A percentile compares a stretch with the other conserved stretches of the same genome.
phyloP scores from a whole-genome alignment of 345 rosid genomes.

The Excoecaria cochinchinensis region DNA sequence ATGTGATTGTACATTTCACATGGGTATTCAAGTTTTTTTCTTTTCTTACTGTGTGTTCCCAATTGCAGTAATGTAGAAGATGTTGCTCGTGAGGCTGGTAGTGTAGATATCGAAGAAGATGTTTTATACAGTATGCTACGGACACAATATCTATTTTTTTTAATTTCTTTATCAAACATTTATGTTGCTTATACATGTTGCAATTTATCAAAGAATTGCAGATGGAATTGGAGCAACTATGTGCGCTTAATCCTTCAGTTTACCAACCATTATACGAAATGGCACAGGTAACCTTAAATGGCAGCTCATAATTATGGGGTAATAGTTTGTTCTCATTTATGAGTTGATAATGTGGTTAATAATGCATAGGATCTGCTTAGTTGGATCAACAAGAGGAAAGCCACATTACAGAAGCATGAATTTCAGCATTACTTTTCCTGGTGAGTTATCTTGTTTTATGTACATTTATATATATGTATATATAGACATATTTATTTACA shows the following conservation, averaged over 20 bases:
- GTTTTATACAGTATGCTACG: slow-evolving; percentile 60
- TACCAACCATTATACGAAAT: slow-evolving; percentile 84
- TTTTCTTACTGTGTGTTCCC: not conserved
- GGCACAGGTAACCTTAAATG: slow-evolving; percentile 49
- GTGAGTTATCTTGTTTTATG: slow-evolving; percentile 37
- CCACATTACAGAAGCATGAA: slow-evolving; percentile 63
- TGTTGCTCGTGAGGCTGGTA: slow-evolving; percentile 91
- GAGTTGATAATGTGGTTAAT: slow-evolving; percentile 15
- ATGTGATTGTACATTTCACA: not conserved
- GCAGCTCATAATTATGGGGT: not conserved
- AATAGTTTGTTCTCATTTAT: slow-evolving; percentile 8
- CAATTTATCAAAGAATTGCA: slow-evolving; percentile 57
- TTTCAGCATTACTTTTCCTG: slow-evolving; percentile 76
- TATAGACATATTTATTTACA: too few relatives aligned
- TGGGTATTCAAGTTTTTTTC: slow-evolving; percentile 8
- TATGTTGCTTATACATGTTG: slow-evolving; percentile 30
- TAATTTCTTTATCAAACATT: not conserved
- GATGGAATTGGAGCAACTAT: slow-evolving; percentile 63
- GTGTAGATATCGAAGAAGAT: slow-evolving; percentile 83
- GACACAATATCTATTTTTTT: not conserved
- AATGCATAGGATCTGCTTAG: slow-evolving; percentile 57
- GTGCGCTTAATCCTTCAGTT: slow-evolving; percentile 41
- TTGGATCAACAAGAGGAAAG: slow-evolving; percentile 70
- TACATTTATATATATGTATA: too few relatives aligned
- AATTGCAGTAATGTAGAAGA: slow-evolving; percentile 86